phyloP scores from a whole-genome alignment of 1,284 basidiomycete species.

The Rhodotorula sp. region DNA sequence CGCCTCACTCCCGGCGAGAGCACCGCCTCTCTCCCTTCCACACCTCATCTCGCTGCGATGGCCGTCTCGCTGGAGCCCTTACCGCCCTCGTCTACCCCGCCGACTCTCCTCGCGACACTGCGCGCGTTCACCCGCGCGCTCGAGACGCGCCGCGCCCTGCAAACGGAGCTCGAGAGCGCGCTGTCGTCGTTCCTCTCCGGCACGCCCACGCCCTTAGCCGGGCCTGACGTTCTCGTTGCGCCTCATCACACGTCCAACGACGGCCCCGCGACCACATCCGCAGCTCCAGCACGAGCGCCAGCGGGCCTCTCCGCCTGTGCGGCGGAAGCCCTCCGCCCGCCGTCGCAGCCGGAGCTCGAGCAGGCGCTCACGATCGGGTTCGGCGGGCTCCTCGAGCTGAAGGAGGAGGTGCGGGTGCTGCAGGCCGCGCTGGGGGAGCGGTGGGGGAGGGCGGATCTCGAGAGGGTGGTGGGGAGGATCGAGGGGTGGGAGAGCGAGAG shows the following conservation, averaged over 20 bases:
- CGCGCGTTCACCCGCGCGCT: slow-evolving; percentile 9
- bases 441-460: slow-evolving; percentile 13
- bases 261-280: neutral
- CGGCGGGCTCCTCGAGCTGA: slow-evolving; percentile 30
- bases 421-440: neutral
- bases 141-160: slow-evolving; percentile 31
- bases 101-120: slow-evolving; percentile 17
- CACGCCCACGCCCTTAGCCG: slow-evolving; percentile 6
- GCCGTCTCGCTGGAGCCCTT: slow-evolving; percentile 7
- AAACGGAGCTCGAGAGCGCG: slow-evolving; percentile 31
- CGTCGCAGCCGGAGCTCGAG: slow-evolving; percentile 27
- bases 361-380: slow-evolving; percentile 35
- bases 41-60: neutral
- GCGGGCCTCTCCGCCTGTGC: slow-evolving; percentile 15
- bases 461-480: slow-evolving; percentile 12
- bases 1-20: too few relatives aligned
- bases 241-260: neutral
- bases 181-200: slow-evolving; percentile 31
- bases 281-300: neutral
- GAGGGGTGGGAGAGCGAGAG: slow-evolving; percentile 29
- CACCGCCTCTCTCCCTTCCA: neutral
- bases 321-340: slow-evolving; percentile 26
- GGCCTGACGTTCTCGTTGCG: slow-evolving; percentile 2
- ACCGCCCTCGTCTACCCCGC: neutral
- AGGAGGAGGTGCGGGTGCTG: slow-evolving; percentile 16